Base-by-base conservation (phyloP, 1,139 yeast genomes). In the Candida dubliniensis region DNA sequence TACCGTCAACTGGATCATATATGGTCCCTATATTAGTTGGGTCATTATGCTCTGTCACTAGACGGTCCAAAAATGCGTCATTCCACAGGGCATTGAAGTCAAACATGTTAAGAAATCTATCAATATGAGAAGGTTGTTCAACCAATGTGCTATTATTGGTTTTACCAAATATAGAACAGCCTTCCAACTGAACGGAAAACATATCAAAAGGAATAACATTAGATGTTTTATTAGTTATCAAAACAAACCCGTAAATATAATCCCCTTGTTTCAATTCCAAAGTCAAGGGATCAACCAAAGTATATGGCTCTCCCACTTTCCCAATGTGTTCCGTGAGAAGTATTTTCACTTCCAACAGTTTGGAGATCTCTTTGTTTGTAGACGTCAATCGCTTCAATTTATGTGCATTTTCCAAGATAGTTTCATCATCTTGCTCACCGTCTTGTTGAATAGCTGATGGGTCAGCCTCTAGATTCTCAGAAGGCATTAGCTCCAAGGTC, bases 11-110 rank as follows among this genome's bases (percentile, higher is more conserved):
- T 0, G 74, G 71, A 46, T 70, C 76, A 11, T 58, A 47, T 1
- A 46, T 30, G 4, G 32, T 10, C n/a, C 49, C 24, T 44, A 44
- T n/a, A 45, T 38, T 11, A 58, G 60, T 9, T 54, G 71, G 71
- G 45, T 65, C 55, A 43, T 61, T 53, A 43, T 61, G 53, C 30
- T 66, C 72, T 1, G 66, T 54, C 2, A 55, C 49, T 15, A 62
- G 54, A 29, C 69, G 47, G 47, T 69, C 73, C 27, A 68, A 56
- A 42, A 52, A 56, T 0, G 65, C 74, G 46, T 69, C 75, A 45
- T 66, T 68, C 74, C 74, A 71, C 32, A 70, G 66, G 4, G 75
- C 76, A 45, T 63, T 63, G 52, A 69, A 69, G 51, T 70, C 76
- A 49, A 70, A 69, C 75, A 70, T 69, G 41, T 62, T 66, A 18